phyloP scores from a whole-genome alignment of 140 eudicot species.

The Senecio squalidus region DNA sequence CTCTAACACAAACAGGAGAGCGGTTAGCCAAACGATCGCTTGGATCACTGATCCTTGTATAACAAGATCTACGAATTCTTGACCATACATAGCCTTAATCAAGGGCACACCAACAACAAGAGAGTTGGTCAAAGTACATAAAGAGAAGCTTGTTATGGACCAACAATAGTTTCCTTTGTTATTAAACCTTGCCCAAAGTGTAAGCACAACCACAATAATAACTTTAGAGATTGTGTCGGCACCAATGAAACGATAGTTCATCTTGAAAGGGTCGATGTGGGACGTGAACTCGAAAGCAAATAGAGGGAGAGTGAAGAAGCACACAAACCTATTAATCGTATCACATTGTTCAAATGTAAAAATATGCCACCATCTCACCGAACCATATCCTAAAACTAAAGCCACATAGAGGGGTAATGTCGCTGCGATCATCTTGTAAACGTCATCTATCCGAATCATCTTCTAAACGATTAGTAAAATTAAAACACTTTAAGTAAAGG shows the following conservation, averaged over 20 bases:
- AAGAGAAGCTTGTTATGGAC: constrained; percentile 78
- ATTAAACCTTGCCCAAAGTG: constrained; percentile 64
- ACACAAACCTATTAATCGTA: no score
- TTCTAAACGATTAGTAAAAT: not conserved
- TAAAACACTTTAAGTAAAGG: constrained; percentile 15
- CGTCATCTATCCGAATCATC: constrained; percentile 72
- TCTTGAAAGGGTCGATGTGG: constrained; percentile 63
- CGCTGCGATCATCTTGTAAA: constrained; percentile 21
- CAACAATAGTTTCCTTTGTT: constrained; percentile 78
- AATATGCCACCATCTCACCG: no score
- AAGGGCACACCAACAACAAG: constrained; percentile 90
- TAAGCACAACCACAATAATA: constrained; percentile 51
- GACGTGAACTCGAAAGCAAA: constrained; percentile 51
- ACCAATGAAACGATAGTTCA: constrained; percentile 61
- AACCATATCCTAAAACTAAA: no score
- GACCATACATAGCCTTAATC: constrained; percentile 69
- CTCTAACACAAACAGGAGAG: constrained; percentile 59
- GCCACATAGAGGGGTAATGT: no score
- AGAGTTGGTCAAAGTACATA: constrained; percentile 67
- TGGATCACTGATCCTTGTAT: constrained; percentile 72
- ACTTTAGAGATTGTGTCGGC: constrained; percentile 71
- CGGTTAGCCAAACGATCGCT: constrained; percentile 70
- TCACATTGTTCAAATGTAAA: no score
- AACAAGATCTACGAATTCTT: constrained; percentile 54
- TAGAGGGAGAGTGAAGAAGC: no score